Evolutionary conservation across 2,329 filamentous ascomycete species (phyloP), one percentile per base, ranked within the genome.

Genomic region (Apiospora saccharicola): DNA sequence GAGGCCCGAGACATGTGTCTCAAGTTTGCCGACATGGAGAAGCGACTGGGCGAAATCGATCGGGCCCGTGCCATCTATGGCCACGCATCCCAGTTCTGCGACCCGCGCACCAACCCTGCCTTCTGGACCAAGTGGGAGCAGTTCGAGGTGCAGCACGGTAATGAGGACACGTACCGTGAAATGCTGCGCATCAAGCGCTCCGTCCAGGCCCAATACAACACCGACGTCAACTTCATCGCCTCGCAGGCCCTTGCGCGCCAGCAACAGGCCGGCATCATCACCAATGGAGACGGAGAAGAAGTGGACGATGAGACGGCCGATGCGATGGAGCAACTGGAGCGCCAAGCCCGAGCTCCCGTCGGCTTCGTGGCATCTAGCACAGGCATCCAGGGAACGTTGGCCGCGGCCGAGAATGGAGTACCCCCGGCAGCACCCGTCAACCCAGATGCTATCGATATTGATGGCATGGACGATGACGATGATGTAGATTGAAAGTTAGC

Each of bases 121-220:
- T 99, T 98, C 84, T 99, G 97, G 97, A 89, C 91, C 77, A 97
- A 96, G 81, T 99, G 96, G 96, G 96, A 99, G 83, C 89, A 91
- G 71, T 99, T 99, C 82, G 97, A 99, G 83, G 95, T 98, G 30
- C 93, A 97, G 81, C 96, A 99, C 80, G 96, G 96, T 75, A 99
- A 99, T 83, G 97, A 99, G 82, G 96, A 99, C 82, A 99, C 97
- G 0, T 99, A 97, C 88, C 98, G 98, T 86, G 96, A 99, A 82
- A 99, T 99, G 96, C 87, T 98, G 74, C 92, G 96, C 43, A 95
- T 99, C 86, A 99, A 98, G 88, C 89, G 96, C 81, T 98, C 94
- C 82, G 96, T 99, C 16, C 95, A 98, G 83, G 96, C 96, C 70
- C 94, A 98, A 85, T 99, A 97, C 87, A 98, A 98, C 80, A 99